phyloP scores from a whole-genome alignment of 1,139 yeast genomes.

The Suhomyces taliae region DNA sequence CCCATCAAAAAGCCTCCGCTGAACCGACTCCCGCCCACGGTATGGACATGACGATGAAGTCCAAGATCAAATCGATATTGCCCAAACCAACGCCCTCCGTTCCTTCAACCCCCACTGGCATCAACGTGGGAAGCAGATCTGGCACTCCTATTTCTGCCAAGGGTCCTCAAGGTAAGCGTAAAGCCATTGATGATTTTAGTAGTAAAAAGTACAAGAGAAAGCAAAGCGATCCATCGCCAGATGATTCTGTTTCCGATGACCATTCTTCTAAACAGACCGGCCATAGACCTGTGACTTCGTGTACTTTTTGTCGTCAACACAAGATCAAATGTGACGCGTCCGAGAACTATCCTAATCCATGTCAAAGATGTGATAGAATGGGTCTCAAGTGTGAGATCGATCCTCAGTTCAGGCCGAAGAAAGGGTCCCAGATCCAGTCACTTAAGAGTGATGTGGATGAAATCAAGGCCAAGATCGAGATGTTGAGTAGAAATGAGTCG shows the following conservation, averaged over 20 bases:
- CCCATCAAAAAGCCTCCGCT: neutral
- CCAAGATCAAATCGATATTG: slow-evolving; percentile 38
- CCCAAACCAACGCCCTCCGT: slow-evolving; percentile 30
- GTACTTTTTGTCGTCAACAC: slow-evolving; percentile 94
- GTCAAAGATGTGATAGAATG: slow-evolving; percentile 80
- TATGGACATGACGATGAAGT: slow-evolving; percentile 43
- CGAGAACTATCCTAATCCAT: slow-evolving; percentile 78
- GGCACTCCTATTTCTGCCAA: slow-evolving; percentile 4
- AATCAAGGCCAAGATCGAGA: slow-evolving; percentile 73
- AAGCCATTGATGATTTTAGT: slow-evolving; percentile 7
- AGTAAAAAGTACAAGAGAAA: slow-evolving; percentile 11
- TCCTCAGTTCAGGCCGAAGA: slow-evolving; percentile 87
- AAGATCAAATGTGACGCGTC: slow-evolving; percentile 92
- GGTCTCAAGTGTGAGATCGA: slow-evolving; percentile 83
- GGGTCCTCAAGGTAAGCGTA: slow-evolving; percentile 6
- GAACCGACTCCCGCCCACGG: neutral
- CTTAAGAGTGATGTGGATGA: slow-evolving; percentile 84
- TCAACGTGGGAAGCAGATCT: slow-evolving; percentile 8
- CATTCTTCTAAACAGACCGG: slow-evolving; percentile 33
- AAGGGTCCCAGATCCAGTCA: slow-evolving; percentile 86
- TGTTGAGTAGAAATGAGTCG: slow-evolving; percentile 68
- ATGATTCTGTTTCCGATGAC: slow-evolving; percentile 3
- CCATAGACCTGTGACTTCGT: slow-evolving; percentile 86
- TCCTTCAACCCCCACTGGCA: slow-evolving; percentile 15
- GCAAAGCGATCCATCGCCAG: neutral